Evolutionary conservation across 306 rosid species (phyloP).

Genomic region (Casuarina cunninghamiana): DNA sequence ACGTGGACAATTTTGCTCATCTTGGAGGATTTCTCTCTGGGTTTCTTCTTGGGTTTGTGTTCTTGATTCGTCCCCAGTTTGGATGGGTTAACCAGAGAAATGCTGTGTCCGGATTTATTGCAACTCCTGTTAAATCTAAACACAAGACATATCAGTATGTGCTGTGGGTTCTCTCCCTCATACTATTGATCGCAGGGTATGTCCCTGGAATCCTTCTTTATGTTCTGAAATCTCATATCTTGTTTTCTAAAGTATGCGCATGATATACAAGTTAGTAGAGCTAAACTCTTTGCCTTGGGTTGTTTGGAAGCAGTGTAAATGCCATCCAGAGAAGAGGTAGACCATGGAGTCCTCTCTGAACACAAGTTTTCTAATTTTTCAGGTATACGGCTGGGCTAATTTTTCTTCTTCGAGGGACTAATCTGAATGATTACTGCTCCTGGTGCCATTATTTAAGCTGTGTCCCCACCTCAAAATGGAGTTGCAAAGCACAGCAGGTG

Average conservation of each 20-base stretch:
- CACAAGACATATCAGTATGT: slow-evolving; percentile 71
- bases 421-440: slow-evolving; percentile 57
- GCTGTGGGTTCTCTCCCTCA: slow-evolving; percentile 58
- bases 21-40: slow-evolving; percentile 85
- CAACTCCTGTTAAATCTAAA: slow-evolving; percentile 48
- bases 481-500: slow-evolving; percentile 39
- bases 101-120: slow-evolving; percentile 24
- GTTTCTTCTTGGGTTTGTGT: slow-evolving; percentile 79
- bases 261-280: slow-evolving; percentile 10
- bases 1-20: slow-evolving; percentile 86
- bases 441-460: slow-evolving; percentile 85
- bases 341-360: slow-evolving; percentile 12
- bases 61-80: slow-evolving; percentile 76
- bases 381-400: slow-evolving; percentile 55
- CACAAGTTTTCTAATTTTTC: slow-evolving; percentile 31
- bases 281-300: background rate
- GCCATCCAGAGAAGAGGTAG: background rate
- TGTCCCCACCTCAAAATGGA: slow-evolving; percentile 70
- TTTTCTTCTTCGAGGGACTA: slow-evolving; percentile 52
- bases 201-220: slow-evolving; percentile 18
- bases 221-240: slow-evolving; percentile 8
- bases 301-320: background rate
- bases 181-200: slow-evolving; percentile 56
- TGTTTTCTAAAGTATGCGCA: slow-evolving; percentile 16
- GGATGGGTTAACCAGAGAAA: slow-evolving; percentile 55